phyloP scores from a whole-genome alignment of 1,284 basidiomycete genomes.

The Baeospora myosura region DNA sequence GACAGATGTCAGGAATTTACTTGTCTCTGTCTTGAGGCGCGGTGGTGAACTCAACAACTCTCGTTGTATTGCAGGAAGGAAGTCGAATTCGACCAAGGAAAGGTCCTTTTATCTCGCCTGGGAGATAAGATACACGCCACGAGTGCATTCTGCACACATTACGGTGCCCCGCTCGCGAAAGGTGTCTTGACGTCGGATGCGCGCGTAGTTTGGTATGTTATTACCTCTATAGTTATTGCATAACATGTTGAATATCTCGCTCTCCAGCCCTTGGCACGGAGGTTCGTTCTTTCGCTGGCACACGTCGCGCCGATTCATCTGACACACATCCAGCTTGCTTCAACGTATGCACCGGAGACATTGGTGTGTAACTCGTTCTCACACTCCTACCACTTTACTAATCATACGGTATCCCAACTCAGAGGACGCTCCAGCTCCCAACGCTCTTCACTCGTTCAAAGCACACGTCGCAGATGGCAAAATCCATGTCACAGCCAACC shows the following conservation, averaged over 20 bases:
- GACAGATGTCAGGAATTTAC: conserved; percentile 55
- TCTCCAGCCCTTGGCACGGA: conserved; percentile 79
- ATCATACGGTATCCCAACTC: not conserved
- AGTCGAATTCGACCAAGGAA: conserved; percentile 74
- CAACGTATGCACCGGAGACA: conserved; percentile 75
- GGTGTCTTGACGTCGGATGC: conserved; percentile 79
- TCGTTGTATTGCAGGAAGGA: conserved; percentile 52
- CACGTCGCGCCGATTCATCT: not conserved
- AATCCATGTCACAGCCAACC: conserved; percentile 76
- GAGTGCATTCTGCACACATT: conserved; percentile 85
- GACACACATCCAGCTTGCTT: conserved; percentile 70
- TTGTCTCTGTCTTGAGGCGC: not conserved
- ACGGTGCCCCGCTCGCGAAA: conserved; percentile 78
- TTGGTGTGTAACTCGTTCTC: conserved; percentile 36
- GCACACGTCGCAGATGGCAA: conserved; percentile 65
- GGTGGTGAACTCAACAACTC: too few species aligned
- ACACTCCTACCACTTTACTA: conserved; percentile 14
- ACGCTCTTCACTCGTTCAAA: conserved; percentile 79
- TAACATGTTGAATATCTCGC: conserved; percentile 4
- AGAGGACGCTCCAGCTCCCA: conserved; percentile 90
- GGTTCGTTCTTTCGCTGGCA: conserved; percentile 40
- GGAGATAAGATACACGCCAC: conserved; percentile 74
- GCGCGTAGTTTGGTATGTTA: conserved; percentile 68
- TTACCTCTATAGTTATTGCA: not conserved
- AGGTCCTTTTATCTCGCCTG: conserved; percentile 75